Base-by-base conservation (phyloP, 257 asterid species). In the Dorcoceras hygrometricum region DNA sequence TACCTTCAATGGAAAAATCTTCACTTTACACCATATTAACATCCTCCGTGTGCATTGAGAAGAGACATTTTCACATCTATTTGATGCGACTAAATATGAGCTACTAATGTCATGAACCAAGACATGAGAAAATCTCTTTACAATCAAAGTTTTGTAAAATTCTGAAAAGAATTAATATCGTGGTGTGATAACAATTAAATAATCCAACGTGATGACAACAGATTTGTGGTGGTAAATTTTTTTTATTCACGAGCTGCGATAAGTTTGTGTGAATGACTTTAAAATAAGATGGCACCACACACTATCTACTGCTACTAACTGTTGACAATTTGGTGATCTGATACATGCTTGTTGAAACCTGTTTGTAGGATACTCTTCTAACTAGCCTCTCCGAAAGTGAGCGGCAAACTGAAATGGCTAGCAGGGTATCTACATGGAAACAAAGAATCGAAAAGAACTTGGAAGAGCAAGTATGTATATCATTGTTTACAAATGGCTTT, bases 371-470 rank as follows among this genome's bases (percentile, higher is more conserved):
- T 81, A 66, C 95, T 62, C 92, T 93, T 73, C 91, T 88, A 56
- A 90, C 89, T 56, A 80, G 75, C 58, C 86, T 93, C 68, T 86
- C 95, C 48, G 99, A 88, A 83, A 86, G 84, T 11, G 92, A 85
- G 82, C 88, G 80, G 77, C 96, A 90, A 80, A 82, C 85, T 1
- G 97, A 85, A 83, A 23, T 93, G 83, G 95, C 99, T 36, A 50
- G 92, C 59, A 85, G 95, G 51, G 96, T 93, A 77, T 90, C 97
- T 31, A 79, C 83, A 0, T 93, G 97, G 99, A 93, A 93, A 75
- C 96, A 88, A 77, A 83, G 96, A 79, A 90, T 93, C 56, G 99
- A 90, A 76, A 84, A 79, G 80, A 78, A 84, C 67, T 70, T 90
- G 81, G 94, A 93, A 71, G 95, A 93, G 78, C 95, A 88, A 74